Conservation (phyloP, 306 rosid genomes). For the Acacia melanoxylon region DNA sequence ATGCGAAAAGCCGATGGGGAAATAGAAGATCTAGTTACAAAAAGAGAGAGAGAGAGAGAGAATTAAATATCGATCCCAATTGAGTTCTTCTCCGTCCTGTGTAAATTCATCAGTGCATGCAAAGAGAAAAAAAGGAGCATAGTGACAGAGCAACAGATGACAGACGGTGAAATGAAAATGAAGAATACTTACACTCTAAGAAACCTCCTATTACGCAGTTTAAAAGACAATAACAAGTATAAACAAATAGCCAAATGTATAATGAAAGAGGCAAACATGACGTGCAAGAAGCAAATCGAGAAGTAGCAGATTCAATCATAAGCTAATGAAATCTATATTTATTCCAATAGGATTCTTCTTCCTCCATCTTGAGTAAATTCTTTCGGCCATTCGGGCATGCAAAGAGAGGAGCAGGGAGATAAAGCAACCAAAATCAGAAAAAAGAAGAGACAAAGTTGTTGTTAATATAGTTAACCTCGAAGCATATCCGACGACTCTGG, state of each 20-base stretch:
- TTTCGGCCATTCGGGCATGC: not conserved
- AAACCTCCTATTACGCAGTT: not conserved
- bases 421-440: not conserved
- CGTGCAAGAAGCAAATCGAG: not conserved
- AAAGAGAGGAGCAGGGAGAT: not conserved
- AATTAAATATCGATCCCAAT: not conserved
- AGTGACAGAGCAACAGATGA: not conserved
- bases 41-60: not conserved
- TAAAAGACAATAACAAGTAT: not conserved
- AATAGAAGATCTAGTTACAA: slow-evolving; percentile 13
- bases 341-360: not conserved
- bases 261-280: not conserved
- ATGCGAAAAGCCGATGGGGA: not conserved
- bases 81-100: not conserved
- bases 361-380: not conserved
- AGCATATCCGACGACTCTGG: not conserved
- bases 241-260: not conserved
- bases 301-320: slow-evolving; percentile 19
- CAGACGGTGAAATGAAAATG: not conserved
- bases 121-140: not conserved
- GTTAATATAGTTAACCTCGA: not conserved
- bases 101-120: not conserved
- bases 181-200: not conserved
- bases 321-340: not conserved
- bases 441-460: not conserved